These are phyloP conservation scores for Thielaviopsis cerberus DNA, from an alignment of 2,329 filamentous ascomycete genomes.

Conservation along the genomic window DNA sequence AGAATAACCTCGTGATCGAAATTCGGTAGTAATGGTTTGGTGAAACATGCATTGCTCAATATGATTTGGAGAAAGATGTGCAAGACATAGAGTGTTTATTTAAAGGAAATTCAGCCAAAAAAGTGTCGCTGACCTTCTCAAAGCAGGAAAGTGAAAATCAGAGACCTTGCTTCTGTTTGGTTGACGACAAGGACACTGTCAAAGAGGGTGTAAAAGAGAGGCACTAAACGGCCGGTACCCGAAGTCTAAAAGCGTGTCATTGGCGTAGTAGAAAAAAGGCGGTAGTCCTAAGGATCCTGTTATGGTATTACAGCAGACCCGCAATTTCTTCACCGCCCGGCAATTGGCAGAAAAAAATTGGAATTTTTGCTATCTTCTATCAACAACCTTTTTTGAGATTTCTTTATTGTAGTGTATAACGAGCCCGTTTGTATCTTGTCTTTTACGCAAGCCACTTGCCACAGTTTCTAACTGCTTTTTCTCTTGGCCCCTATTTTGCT, in stretches of 20 bases:
- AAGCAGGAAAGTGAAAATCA: no score
- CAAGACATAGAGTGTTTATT: background rate
- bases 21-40: background rate
- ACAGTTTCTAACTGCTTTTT: background rate
- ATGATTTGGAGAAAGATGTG: background rate
- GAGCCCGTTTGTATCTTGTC: background rate
- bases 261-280: background rate
- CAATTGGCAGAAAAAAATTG: conserved; percentile 17
- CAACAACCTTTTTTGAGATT: conserved; percentile 4
- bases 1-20: background rate
- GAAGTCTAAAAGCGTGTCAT: background rate
- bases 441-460: background rate
- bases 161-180: no score
- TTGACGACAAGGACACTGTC: no score
- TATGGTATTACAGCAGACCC: background rate
- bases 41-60: background rate
- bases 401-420: background rate
- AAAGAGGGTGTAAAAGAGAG: no score
- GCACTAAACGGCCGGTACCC: no score
- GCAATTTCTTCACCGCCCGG: conserved; percentile 19
- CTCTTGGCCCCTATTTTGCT: background rate
- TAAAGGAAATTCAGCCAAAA: no score
- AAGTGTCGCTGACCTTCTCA: no score
- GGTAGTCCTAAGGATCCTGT: background rate
- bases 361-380: conserved; percentile 12